phyloP scores from a whole-genome alignment of 164 flowering plant genomes.

The Vitis amurensis region DNA sequence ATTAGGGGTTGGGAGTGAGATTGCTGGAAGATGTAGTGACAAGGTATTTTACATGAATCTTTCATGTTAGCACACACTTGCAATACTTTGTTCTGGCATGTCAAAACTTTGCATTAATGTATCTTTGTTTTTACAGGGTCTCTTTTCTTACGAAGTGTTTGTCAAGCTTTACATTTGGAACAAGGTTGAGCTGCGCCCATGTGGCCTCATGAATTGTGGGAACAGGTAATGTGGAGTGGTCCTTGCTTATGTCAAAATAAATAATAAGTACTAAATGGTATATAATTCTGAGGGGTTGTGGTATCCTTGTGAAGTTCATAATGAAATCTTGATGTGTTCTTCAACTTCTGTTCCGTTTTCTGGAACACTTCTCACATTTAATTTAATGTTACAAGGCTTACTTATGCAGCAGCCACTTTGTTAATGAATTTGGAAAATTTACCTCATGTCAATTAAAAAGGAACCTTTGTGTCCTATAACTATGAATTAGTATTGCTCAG shows the following conservation, averaged over 20 bases:
- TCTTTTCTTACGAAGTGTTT: slow-evolving; percentile 71
- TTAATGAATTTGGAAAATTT: neutral
- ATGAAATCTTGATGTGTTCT: neutral
- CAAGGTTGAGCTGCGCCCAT: slow-evolving; percentile 70
- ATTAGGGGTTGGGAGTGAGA: slow-evolving; percentile 33
- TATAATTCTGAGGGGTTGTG: neutral
- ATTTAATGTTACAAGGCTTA: neutral
- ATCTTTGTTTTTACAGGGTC: slow-evolving; percentile 46
- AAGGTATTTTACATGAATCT: slow-evolving; percentile 39
- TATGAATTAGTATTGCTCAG: neutral
- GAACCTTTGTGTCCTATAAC: neutral
- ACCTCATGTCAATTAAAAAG: neutral
- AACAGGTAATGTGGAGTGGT: slow-evolving; percentile 61
- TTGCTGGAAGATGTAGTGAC: slow-evolving; percentile 36
- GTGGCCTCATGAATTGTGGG: slow-evolving; percentile 86
- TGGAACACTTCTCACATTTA: neutral
- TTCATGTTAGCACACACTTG: neutral
- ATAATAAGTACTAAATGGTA: no score
- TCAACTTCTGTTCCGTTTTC: neutral
- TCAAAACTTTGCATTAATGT: neutral
- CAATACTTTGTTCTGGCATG: neutral
- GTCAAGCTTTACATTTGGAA: slow-evolving; percentile 72
- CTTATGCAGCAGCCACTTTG: neutral
- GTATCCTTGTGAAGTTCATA: neutral
- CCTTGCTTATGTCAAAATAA: neutral